Percentiles rank a stretch among this genome's conserved stretches.
Evolutionary conservation across 1,284 basidiomycete genomes (phyloP).

Genomic region (Leccinum fuscescens): DNA sequence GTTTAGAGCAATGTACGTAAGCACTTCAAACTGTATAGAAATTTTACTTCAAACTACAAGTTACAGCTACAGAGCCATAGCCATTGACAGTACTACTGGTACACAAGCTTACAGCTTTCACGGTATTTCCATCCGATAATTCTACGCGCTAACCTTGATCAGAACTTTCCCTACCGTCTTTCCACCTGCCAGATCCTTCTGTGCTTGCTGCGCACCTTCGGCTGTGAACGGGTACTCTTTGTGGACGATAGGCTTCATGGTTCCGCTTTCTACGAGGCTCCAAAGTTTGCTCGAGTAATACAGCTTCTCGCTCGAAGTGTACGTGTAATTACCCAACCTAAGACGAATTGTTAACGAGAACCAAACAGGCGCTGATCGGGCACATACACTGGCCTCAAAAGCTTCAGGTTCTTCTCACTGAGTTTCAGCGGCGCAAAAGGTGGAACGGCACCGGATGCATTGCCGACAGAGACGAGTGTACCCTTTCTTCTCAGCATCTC

Average conservation of each 20-base stretch:
- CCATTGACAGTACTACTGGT: neutral
- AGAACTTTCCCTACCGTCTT: constrained; percentile 83
- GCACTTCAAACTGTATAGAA: neutral
- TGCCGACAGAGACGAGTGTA: constrained; percentile 87
- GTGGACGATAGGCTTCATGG: constrained; percentile 70
- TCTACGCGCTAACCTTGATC: constrained; percentile 51
- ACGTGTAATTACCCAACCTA: constrained; percentile 62
- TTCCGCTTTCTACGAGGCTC: constrained; percentile 56
- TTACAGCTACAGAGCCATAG: too few species aligned
- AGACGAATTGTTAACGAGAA: constrained; percentile 1
- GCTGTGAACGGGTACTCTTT: constrained; percentile 83
- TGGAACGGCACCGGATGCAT: constrained; percentile 80
- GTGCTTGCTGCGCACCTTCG: constrained; percentile 77
- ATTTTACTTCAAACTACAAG: too few species aligned
- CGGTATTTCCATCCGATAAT: neutral
- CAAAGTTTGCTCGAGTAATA: constrained; percentile 65
- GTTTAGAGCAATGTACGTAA: neutral
- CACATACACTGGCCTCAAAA: constrained; percentile 71
- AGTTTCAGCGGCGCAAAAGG: constrained; percentile 77
- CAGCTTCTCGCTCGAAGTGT: constrained; percentile 23
- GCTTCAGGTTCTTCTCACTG: constrained; percentile 79
- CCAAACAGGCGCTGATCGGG: constrained; percentile 9
- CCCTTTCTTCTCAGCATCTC: constrained; percentile 78
- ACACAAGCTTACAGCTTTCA: neutral
- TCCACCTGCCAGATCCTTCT: constrained; percentile 77